Percentiles rank a stretch among this genome's conserved stretches.
phyloP scores from a whole-genome alignment of 2,329 filamentous ascomycete species.

The Amesomyces nigricolor region DNA sequence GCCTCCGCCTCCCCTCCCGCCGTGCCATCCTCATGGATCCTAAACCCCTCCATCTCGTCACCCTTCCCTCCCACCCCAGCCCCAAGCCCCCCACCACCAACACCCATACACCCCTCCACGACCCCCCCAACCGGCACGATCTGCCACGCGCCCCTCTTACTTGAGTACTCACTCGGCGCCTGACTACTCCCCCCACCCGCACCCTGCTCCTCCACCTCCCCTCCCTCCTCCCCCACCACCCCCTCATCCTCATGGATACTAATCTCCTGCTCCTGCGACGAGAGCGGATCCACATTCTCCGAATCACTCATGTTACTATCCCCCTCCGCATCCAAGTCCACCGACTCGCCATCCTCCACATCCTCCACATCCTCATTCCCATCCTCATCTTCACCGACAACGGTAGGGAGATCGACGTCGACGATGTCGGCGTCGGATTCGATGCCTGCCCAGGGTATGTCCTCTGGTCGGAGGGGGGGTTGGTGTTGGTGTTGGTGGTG shows the following conservation, averaged over 20 bases:
- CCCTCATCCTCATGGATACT: conserved; percentile 20
- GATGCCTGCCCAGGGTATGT: conserved; percentile 53
- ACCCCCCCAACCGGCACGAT: conserved; percentile 18
- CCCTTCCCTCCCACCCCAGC: neutral
- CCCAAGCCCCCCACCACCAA: neutral
- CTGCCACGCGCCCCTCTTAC: conserved; percentile 41
- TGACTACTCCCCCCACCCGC: conserved; percentile 39
- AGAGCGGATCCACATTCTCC: conserved; percentile 47
- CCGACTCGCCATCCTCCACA: no score
- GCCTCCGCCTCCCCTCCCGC: conserved; percentile 3
- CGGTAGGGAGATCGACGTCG: neutral
- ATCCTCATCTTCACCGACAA: no score
- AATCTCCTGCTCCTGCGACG: conserved; percentile 8
- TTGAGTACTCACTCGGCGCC: conserved; percentile 52
- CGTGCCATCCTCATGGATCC: conserved; percentile 26
- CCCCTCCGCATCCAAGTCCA: neutral
- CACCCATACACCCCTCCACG: neutral
- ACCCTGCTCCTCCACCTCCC: conserved; percentile 24
- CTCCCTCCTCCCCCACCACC: neutral
- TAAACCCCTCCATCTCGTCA: conserved; percentile 18
- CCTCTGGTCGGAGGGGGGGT: conserved; percentile 38
- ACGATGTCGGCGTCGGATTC: conserved; percentile 36
- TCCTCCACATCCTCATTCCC: no score
- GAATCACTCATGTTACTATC: conserved; percentile 37
- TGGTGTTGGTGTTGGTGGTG: conserved; percentile 5